phyloP scores from a whole-genome alignment of 148 eudicot genomes.

The Linanthus parryae region DNA sequence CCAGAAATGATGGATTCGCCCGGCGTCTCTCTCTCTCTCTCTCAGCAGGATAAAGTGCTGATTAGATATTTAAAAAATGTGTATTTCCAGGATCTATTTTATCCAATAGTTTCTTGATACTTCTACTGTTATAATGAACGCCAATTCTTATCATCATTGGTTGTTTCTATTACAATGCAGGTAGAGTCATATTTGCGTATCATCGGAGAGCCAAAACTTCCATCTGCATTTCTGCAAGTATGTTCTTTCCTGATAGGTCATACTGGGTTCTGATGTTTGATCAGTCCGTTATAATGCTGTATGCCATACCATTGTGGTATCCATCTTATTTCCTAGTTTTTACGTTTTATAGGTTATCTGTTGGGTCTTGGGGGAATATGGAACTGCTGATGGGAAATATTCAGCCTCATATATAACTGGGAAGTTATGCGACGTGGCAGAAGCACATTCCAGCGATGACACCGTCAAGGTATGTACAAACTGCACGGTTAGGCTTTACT shows the following conservation, averaged over 20 bases:
- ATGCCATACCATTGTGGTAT: background rate
- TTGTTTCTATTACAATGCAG: constrained; percentile 32
- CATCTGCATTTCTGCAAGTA: constrained; percentile 93
- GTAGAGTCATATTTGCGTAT: constrained; percentile 84
- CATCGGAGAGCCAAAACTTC: constrained; percentile 88
- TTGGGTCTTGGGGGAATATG: constrained; percentile 99
- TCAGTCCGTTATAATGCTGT: background rate
- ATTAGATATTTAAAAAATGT: too few relatives aligned
- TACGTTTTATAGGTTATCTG: constrained; percentile 65
- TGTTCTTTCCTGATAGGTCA: constrained; percentile 14
- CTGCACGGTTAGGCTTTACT: too few relatives aligned
- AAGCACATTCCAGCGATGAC: constrained; percentile 88
- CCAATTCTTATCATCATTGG: too few relatives aligned
- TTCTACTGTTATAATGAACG: background rate
- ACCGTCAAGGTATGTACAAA: constrained; percentile 62
- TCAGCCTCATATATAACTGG: constrained; percentile 91
- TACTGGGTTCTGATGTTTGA: constrained; percentile 2
- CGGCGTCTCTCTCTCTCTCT: too few relatives aligned
- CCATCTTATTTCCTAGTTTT: background rate
- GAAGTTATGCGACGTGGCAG: constrained; percentile 93
- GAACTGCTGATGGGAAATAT: constrained; percentile 85
- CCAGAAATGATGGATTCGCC: too few relatives aligned
- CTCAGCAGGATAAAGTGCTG: too few relatives aligned
- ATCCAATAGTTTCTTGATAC: background rate
- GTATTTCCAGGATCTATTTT: too few relatives aligned